Percentiles rank a stretch among this genome's conserved stretches.
phyloP scores from a whole-genome alignment of 2,329 filamentous ascomycete genomes.

The Meredithiella fracta region DNA sequence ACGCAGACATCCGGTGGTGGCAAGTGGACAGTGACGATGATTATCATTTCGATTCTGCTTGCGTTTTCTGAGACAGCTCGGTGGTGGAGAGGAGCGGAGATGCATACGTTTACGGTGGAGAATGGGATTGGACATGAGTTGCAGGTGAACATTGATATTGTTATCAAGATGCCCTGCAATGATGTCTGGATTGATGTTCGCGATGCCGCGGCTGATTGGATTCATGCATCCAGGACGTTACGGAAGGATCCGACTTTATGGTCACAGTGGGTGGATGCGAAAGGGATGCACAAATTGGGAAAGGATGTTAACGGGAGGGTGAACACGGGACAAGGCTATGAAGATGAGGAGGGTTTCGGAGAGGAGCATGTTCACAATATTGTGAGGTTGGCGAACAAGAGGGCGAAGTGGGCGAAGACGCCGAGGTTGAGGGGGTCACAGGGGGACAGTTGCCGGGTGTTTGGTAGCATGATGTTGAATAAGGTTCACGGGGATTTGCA shows the following conservation, averaged over 20 bases:
- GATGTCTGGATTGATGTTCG: conserved; percentile 95
- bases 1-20: conserved; percentile 71
- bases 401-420: conserved; percentile 57
- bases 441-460: conserved; percentile 71
- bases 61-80: conserved; percentile 59
- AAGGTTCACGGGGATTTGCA: conserved; percentile 98
- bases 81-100: conserved; percentile 74
- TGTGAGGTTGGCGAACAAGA: conserved; percentile 48
- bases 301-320: conserved; percentile 37
- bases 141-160: conserved; percentile 91
- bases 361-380: conserved; percentile 90
- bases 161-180: conserved; percentile 72
- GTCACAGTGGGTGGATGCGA: conserved; percentile 60
- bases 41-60: conserved; percentile 57
- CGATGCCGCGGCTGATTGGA: conserved; percentile 82
- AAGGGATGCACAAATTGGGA: conserved; percentile 46
- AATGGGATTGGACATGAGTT: conserved; percentile 74
- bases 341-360: conserved; percentile 50
- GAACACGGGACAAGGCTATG: conserved; percentile 38
- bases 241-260: conserved; percentile 64
- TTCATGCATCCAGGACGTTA: conserved; percentile 62
- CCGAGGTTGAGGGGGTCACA: conserved; percentile 41
- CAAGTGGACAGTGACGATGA: conserved; percentile 80
- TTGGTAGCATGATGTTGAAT: conserved; percentile 77
- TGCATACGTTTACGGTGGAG: conserved; percentile 84